phyloP scores from a whole-genome alignment of 2,329 filamentous ascomycete genomes.

The Diaporthe humulicola region DNA sequence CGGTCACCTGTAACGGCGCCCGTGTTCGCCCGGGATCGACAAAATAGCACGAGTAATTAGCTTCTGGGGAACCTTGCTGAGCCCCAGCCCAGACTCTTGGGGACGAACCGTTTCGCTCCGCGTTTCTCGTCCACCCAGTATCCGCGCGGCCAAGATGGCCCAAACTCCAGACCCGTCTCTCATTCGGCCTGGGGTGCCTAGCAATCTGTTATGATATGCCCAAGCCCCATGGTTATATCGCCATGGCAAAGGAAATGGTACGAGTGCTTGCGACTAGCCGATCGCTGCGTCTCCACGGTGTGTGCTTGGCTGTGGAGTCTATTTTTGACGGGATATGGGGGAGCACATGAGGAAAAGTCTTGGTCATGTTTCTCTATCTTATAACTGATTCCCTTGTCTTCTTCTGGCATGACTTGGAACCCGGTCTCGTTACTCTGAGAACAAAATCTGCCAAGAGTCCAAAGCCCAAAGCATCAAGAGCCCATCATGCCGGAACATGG shows the following conservation, averaged over 20 bases:
- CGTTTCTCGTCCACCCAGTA: constrained; percentile 21
- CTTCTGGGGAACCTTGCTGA: constrained; percentile 18
- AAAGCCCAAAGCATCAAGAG: constrained; percentile 15
- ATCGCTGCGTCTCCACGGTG: constrained; percentile 9
- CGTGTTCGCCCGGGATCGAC: constrained; percentile 25
- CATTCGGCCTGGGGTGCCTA: constrained; percentile 11
- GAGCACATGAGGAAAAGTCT: neutral
- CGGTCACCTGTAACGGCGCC: constrained; percentile 6
- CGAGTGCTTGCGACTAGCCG: constrained; percentile 9
- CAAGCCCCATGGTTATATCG: constrained; percentile 19
- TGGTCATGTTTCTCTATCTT: neutral
- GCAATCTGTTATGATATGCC: constrained; percentile 1
- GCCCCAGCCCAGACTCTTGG: constrained; percentile 27
- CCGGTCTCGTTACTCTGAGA: neutral
- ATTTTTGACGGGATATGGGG: neutral
- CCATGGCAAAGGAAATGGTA: constrained; percentile 9
- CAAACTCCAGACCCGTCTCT: neutral
- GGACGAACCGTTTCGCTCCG: constrained; percentile 31
- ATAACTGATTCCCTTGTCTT: neutral
- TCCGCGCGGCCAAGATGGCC: constrained; percentile 16
- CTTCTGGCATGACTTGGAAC: neutral
- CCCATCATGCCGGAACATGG: constrained; percentile 24
- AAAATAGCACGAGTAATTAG: neutral
- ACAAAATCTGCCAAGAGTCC: constrained; percentile 3
- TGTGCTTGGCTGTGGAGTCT: constrained; percentile 22